Base-by-base conservation (phyloP, 441 rosid species). In the Lepidium campestre region DNA sequence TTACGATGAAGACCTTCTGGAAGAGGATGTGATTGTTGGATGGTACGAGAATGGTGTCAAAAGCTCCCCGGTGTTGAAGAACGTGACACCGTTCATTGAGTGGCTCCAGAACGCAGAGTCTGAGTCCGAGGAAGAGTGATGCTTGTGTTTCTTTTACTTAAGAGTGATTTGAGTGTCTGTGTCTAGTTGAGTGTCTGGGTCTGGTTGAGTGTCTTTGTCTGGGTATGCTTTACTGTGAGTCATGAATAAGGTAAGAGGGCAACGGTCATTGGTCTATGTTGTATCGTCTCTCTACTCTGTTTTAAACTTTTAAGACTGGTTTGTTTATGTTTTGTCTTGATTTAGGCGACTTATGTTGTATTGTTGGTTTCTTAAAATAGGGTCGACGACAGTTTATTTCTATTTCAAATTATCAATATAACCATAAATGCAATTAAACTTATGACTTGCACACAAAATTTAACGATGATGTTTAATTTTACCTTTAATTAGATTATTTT, bases 71-170 rank as follows among this genome's bases (percentile, higher is more conserved):
- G 72, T 84, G 35, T 73, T 82, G 84, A 86, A 84, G 78, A 79
- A 78, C 29, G 78, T 76, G 4, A 76, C 77, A 69, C 88, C 88
- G 2, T 80, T 84, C 49, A 67, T 81, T 1, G 88, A 83, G 23
- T 86, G 88, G 91, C 83, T 86, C 3, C 77, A 82, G 84, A 86
- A 57, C 57, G 91, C 91, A 0, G 88, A 82, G 75, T 84, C 91
- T 0, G 88, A 86, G 69, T 72, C 91, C 0, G 91, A 82, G 56
- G 86, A 80, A 47, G 84, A 82, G 62, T 83, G 73, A 80, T 45
- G 32, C 6, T 15, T 27, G 3, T 4, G 11, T 59, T 27, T 57
- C 17, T 22, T 57, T 29, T 32, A 12, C 36, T 55, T 39, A 0
- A n/a, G 49, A 39, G 55, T 53, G 37, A 25, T 37, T 44, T 10